These are phyloP conservation scores for Hirschioporus abietinus DNA, from an alignment of 768 basidiomycete species.

Conservation along the genomic window DNA sequence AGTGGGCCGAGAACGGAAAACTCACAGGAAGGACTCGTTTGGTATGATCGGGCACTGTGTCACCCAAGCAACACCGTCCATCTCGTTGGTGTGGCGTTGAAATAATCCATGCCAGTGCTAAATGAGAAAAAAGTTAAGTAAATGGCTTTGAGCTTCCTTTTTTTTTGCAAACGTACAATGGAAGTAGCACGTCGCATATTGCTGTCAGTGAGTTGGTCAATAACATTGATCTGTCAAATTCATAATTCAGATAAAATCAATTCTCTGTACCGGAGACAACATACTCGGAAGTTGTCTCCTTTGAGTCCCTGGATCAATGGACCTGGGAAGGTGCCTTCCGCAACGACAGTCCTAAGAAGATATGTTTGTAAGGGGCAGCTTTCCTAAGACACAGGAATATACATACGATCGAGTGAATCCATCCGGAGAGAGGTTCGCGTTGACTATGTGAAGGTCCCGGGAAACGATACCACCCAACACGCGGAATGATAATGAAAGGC, in stretches of 20 bases:
- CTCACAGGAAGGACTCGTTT: constrained; percentile 37
- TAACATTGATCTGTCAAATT: constrained; percentile 30
- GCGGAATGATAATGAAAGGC: background rate
- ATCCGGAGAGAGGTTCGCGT: constrained; percentile 36
- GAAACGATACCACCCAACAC: background rate
- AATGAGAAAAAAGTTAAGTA: constrained; percentile 6
- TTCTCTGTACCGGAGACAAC: background rate
- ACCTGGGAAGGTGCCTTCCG: constrained; percentile 45
- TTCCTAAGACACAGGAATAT: background rate
- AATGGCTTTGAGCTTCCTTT: no score
- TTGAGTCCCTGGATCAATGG: constrained; percentile 42
- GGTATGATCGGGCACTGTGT: constrained; percentile 44
- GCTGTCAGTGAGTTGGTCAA: constrained; percentile 31
- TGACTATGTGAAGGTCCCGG: constrained; percentile 29
- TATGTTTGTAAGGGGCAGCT: background rate
- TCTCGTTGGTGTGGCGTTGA: constrained; percentile 28
- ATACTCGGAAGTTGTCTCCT: constrained; percentile 13
- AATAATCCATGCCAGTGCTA: constrained; percentile 29
- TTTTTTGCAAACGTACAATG: constrained; percentile 26
- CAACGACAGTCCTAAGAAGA: constrained; percentile 33
- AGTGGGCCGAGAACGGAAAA: background rate
- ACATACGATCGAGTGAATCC: constrained; percentile 34
- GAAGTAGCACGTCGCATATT: constrained; percentile 30
- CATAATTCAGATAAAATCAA: background rate
- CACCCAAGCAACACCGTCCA: constrained; percentile 31